phyloP scores from a whole-genome alignment of 139 green algal species.

The Chlorella sorokiniana region DNA sequence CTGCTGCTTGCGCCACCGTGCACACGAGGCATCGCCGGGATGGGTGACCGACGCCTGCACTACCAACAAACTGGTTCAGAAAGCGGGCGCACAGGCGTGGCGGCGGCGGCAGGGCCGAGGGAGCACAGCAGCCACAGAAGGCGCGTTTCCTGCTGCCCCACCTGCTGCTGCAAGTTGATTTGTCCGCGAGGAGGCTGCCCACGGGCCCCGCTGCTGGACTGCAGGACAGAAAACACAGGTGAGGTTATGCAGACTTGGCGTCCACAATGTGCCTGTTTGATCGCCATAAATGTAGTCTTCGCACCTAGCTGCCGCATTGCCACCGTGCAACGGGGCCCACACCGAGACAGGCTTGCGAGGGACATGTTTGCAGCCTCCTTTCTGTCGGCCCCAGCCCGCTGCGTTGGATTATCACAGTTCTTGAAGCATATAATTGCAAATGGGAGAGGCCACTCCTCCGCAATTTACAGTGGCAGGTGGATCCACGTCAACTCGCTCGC shows the following conservation, averaged over 20 bases:
- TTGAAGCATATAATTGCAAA: too few relatives aligned
- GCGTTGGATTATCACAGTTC: too few relatives aligned
- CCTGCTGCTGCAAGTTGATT: slow-evolving; percentile 5
- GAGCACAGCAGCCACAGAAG: neutral
- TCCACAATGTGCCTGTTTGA: neutral
- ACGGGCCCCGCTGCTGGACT: slow-evolving; percentile 16
- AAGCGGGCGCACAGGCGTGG: neutral
- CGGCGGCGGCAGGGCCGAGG: neutral
- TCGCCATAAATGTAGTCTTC: neutral
- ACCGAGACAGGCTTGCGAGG: too few relatives aligned
- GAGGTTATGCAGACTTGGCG: neutral
- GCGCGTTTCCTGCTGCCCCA: neutral
- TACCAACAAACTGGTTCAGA: neutral
- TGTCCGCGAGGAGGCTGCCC: neutral
- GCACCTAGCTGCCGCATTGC: neutral
- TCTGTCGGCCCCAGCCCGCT: too few relatives aligned
- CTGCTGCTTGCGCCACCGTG: slow-evolving; percentile 16
- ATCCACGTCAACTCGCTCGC: too few relatives aligned
- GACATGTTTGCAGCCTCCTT: too few relatives aligned
- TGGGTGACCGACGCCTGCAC: neutral
- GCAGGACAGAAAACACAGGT: neutral
- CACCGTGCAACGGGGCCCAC: neutral
- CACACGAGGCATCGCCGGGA: neutral
- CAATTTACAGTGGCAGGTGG: too few relatives aligned
- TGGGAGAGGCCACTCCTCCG: too few relatives aligned